Percentiles rank a stretch among this genome's conserved stretches.
Conservation (phyloP, 108 stramenopile species). For the Nitzschia palea region DNA sequence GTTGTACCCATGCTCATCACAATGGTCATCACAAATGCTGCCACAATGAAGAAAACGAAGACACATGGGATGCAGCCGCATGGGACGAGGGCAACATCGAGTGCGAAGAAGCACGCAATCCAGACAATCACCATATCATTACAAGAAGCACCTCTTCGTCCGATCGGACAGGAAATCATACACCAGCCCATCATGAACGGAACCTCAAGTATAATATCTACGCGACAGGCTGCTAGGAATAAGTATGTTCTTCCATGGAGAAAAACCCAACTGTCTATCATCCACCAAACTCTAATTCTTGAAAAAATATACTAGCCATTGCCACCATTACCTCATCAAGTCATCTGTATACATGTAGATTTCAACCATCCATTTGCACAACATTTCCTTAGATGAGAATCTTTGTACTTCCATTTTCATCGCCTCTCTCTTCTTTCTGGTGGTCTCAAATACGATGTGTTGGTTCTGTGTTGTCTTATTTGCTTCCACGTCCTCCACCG, state of each 20-base stretch:
- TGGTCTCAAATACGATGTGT: too few relatives aligned
- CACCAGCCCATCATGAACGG: not conserved
- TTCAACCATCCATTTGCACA: too few relatives aligned
- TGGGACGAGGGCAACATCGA: not conserved
- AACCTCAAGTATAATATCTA: not conserved
- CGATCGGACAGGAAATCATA: not conserved
- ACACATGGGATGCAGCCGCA: not conserved
- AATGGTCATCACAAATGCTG: slow-evolving; percentile 11
- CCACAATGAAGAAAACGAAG: not conserved
- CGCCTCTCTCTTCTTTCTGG: too few relatives aligned
- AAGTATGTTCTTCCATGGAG: not conserved
- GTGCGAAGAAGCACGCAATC: not conserved
- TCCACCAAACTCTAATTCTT: not conserved
- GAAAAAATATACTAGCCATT: slow-evolving; percentile 1
- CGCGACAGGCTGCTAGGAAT: not conserved
- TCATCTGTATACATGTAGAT: too few relatives aligned
- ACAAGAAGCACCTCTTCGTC: not conserved
- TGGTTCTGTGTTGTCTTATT: not conserved
- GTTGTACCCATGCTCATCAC: slow-evolving; percentile 8
- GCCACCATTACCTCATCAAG: not conserved
- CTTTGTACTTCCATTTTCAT: too few relatives aligned
- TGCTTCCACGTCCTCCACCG: slow-evolving; percentile 18
- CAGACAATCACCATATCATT: not conserved
- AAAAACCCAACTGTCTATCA: not conserved
- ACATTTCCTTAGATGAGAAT: too few relatives aligned